Base-by-base conservation (phyloP, 139 green algal genomes). In the Chlamydomonas sphaeroides region DNA sequence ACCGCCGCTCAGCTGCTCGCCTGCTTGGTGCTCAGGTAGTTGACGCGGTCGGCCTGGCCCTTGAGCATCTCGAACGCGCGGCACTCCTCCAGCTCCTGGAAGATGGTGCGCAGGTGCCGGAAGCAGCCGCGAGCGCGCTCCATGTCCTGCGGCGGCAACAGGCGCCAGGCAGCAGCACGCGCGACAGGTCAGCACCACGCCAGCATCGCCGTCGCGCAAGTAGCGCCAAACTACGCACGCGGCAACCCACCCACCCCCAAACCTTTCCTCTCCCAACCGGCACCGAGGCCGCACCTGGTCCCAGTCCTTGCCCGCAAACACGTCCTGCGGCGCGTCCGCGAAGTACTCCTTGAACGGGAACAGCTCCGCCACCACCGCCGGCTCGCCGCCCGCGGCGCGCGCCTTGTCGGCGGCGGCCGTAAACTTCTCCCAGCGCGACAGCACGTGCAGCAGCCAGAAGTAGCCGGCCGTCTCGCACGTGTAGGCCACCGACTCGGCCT, bases 391-490 rank as follows among this genome's bases (percentile, higher is more conserved):
- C 51, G 71, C 81, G 15, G 33, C 68, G n/a, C 71, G 71, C 30
- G 63, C 67, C 30, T 70, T 45, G 38, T 83, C 76, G 33, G 85
- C 86, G 23, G 88, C 69, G 1, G 87, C 83, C 36, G 57, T 42
- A 82, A 95, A 97, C 82, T 92, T 92, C 86, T 96, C 95, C 91
- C 94, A 98, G 65, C 92, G 90, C 51, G 89, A 88, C 53, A 98
- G 87, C 74, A 99, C 94, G 82, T 99, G 96, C 80, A 99, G 85
- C 84, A 99, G 90, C 95, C 95, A 99, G 87, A 99, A 99, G 92
- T 99, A 91, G 6, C 84, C 93, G 0, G 96, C 95, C 0, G 93
- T 99, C 90, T 99, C 97, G 82, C 97, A 99, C 11, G 97, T 99
- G 91, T 98, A 98, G 14, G 92, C 91, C 70, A 95, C 91, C 38